Evolutionary conservation across 2,329 filamentous ascomycete species (phyloP).

Genomic region (Colletotrichum plurivorum): DNA sequence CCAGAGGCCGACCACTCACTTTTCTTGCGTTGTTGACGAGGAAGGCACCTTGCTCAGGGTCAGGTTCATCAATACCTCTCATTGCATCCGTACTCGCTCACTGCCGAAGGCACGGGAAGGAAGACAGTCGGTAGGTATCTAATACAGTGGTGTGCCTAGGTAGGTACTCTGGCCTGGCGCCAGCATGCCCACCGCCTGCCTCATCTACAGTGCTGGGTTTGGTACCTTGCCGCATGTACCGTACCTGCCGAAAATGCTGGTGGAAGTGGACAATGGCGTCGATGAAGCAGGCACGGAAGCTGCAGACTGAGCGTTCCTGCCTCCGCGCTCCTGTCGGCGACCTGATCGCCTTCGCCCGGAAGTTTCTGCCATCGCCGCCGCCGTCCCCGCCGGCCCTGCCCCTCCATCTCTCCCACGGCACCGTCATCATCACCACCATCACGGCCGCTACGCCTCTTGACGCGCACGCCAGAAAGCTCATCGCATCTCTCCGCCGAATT

Average conservation of each 20-base stretch:
- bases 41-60: background rate
- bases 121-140: too few species aligned
- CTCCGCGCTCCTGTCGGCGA: background rate
- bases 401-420: background rate
- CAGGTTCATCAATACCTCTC: background rate
- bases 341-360: background rate
- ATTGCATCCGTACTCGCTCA: background rate
- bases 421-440: background rate
- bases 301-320: background rate
- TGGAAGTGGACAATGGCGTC: too few species aligned
- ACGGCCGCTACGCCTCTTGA: constrained; percentile 12
- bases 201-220: background rate
- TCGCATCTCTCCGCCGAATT: constrained; percentile 1
- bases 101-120: too few species aligned
- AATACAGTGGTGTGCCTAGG: too few species aligned
- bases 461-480: constrained; percentile 8
- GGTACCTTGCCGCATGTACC: too few species aligned
- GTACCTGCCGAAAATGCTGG: background rate
- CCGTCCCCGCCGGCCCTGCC: constrained; percentile 6
- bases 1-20: constrained; percentile 2
- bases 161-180: too few species aligned
- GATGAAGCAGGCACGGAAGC: background rate
- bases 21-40: background rate
- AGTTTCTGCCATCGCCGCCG: constrained; percentile 9
- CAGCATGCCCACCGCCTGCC: background rate